phyloP scores from a whole-genome alignment of 1,139 yeast species.

The Debaryomyces udenii region DNA sequence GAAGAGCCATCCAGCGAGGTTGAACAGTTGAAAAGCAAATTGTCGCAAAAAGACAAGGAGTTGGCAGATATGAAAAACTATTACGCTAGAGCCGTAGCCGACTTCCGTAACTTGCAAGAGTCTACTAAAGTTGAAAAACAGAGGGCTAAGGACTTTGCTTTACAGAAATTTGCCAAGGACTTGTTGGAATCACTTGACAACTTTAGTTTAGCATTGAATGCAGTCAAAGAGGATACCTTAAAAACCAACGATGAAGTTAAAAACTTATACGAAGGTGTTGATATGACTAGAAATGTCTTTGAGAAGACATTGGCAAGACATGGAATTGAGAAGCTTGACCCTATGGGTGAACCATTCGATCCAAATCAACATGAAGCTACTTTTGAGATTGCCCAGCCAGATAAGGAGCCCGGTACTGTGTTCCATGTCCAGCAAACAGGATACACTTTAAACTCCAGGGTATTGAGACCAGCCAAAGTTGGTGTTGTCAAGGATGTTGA shows the following conservation, averaged over 20 bases:
- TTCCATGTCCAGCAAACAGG: constrained; percentile 94
- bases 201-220: constrained; percentile 82
- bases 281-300: constrained; percentile 86
- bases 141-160: constrained; percentile 87
- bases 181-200: constrained; percentile 88
- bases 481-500: constrained; percentile 74
- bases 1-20: constrained; percentile 22
- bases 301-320: constrained; percentile 82
- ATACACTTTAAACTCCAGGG: constrained; percentile 82
- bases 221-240: constrained; percentile 70
- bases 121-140: constrained; percentile 85
- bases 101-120: constrained; percentile 90
- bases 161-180: constrained; percentile 92
- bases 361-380: constrained; percentile 95
- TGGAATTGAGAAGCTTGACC: constrained; percentile 81
- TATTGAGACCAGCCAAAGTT: constrained; percentile 94
- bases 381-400: constrained; percentile 85
- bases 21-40: constrained; percentile 55
- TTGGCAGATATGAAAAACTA: constrained; percentile 81
- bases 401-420: constrained; percentile 89
- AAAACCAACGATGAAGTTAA: constrained; percentile 63
- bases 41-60: constrained; percentile 74
- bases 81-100: constrained; percentile 83
- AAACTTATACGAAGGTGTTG: constrained; percentile 84
- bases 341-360: constrained; percentile 83